Evolutionary conservation across 2,329 filamentous ascomycete species (phyloP), one percentile per base, ranked within the genome.

Genomic region (Blastomyces gilchristii): DNA sequence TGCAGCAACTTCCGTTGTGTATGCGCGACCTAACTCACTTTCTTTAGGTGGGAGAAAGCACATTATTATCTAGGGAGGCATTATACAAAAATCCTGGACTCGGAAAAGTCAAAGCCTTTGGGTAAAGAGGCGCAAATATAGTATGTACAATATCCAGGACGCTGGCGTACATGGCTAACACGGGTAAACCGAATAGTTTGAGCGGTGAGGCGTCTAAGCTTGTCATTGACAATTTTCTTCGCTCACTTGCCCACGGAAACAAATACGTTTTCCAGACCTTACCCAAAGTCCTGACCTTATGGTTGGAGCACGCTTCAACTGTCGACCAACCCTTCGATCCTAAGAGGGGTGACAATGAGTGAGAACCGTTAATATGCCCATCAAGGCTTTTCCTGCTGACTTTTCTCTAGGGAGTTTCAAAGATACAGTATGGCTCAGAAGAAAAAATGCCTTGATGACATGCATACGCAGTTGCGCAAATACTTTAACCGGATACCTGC

Each of bases 221-320:
- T 18, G 90, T 99, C 45, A 90, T 97, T 67, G 91, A 97, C 70
- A 97, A 96, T 72, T 97, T 96, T 71, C 80, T 96, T 54, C 85
- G 93, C 37, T 95, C 92, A 2, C 82, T 97, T 54, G 86, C 87
- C 37, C 93, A 87, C 68, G 94, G 94, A 41, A 94, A 91, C 57
- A 99, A 97, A 76, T 97, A 97, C 74, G 85, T 97, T 53, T 96
- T 96, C 70, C 92, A 97, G 74, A 97, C 92, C 0, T 80, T 99
- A 43, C 95, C 94, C 0, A 89, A 95, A 65, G 82, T 97, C 56
- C 78, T 99, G 50, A 99, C 94, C 0, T 80, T 99, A 2, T 99
- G 95, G 93, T 81, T 99, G 47, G 93, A 97, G 69, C 83, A 99
- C 65, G 93, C 91, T 6, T 87, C 88, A 47, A 85, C 89, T 64